Conservation (phyloP, 345 rosid species). For the Dovyalis caffra region DNA sequence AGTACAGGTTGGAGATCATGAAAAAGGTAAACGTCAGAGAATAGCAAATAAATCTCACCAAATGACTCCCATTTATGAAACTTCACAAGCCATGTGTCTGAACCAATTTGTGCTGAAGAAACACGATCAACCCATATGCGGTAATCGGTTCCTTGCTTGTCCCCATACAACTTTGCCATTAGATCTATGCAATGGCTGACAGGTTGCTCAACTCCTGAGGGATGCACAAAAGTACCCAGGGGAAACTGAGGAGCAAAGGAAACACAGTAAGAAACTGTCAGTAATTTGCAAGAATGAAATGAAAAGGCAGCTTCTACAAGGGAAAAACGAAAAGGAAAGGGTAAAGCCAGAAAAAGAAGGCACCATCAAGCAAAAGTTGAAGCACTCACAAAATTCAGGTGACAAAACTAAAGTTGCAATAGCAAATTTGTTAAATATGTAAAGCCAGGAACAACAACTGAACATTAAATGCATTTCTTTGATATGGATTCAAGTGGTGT, state of each 20-base stretch:
- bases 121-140: constrained; percentile 16
- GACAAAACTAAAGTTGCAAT: neutral
- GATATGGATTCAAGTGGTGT: too few species aligned
- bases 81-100: constrained; percentile 18
- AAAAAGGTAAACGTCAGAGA: too few species aligned
- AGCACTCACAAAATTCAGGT: neutral
- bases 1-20: too few species aligned
- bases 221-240: constrained; percentile 21
- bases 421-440: neutral
- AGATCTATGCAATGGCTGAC: constrained; percentile 15
- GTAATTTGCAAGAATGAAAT: neutral
- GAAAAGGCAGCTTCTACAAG: neutral
- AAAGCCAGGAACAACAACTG: too few species aligned
- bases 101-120: constrained; percentile 11
- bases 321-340: neutral
- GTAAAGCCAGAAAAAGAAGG: neutral
- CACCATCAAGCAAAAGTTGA: neutral
- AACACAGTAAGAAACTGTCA: neutral
- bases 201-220: constrained; percentile 21
- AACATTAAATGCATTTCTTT: too few species aligned
- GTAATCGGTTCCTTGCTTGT: constrained; percentile 15
- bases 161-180: constrained; percentile 16
- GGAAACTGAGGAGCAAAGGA: constrained; percentile 18
- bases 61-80: constrained; percentile 25
- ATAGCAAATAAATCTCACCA: constrained; percentile 13